Evolutionary conservation across 2,329 filamentous ascomycete species (phyloP).

Genomic region (Allantophomopsis lycopodina): DNA sequence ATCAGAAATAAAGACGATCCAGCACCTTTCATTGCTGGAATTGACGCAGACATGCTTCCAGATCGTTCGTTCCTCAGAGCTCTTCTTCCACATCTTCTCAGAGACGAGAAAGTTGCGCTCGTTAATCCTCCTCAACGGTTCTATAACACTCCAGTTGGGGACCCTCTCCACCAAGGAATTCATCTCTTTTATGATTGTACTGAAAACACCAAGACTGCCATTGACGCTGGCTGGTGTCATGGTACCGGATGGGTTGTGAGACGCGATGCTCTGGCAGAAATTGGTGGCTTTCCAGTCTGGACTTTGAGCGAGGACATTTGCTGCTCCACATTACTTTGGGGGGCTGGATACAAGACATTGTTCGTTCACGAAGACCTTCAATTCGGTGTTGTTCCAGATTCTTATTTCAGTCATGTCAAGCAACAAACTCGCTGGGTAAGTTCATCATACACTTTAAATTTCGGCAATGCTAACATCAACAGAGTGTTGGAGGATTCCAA

Average conservation of each 20-base stretch:
- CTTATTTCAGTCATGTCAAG: slow-evolving; percentile 38
- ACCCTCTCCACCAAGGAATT: no score
- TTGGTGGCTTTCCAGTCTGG: slow-evolving; percentile 46
- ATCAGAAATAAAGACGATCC: slow-evolving; percentile 33
- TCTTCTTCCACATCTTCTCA: slow-evolving; percentile 40
- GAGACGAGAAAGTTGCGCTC: slow-evolving; percentile 39
- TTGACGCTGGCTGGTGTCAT: slow-evolving; percentile 36
- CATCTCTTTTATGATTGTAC: no score
- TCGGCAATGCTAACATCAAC: no score
- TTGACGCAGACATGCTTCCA: slow-evolving; percentile 58
- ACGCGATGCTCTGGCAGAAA: slow-evolving; percentile 41
- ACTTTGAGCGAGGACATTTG: slow-evolving; percentile 47
- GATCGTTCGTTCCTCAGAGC: slow-evolving; percentile 45
- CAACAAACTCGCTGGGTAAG: slow-evolving; percentile 36
- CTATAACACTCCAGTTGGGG: slow-evolving; percentile 42
- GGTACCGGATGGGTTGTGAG: slow-evolving; percentile 48
- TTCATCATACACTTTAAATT: no score
- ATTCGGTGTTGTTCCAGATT: slow-evolving; percentile 43
- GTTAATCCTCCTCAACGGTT: slow-evolving; percentile 47
- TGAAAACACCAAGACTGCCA: no score
- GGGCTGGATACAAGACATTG: slow-evolving; percentile 46
- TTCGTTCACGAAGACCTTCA: slow-evolving; percentile 46
- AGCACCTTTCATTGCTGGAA: slow-evolving; percentile 43
- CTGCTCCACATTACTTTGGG: slow-evolving; percentile 43
- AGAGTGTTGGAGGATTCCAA: no score